Evolutionary conservation across 352 stramenopile species (phyloP).

Genomic region (Globisporangium irregulare): DNA sequence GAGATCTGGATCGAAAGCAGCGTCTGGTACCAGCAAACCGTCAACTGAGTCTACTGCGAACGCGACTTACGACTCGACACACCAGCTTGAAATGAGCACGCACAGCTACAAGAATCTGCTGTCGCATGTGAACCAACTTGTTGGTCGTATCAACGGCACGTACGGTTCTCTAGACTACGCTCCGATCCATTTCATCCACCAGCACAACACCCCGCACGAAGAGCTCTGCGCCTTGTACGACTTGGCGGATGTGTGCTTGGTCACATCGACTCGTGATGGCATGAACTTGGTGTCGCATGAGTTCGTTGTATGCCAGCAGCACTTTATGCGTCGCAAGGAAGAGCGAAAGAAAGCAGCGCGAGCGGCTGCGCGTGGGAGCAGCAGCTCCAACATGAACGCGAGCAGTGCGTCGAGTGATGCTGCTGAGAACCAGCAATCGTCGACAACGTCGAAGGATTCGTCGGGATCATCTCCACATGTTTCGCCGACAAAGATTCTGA

Average conservation of each 20-base stretch:
- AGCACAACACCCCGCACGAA: slow-evolving; percentile 69
- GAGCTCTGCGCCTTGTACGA: slow-evolving; percentile 89
- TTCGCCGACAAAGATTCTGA: slow-evolving; percentile 54
- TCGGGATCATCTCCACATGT: slow-evolving; percentile 25
- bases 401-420: neutral
- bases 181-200: slow-evolving; percentile 91
- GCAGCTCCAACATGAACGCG: neutral
- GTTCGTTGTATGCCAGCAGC: slow-evolving; percentile 86
- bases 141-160: slow-evolving; percentile 87
- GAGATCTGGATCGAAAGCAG: neutral
- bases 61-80: slow-evolving; percentile 32
- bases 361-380: slow-evolving; percentile 19
- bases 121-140: slow-evolving; percentile 85
- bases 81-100: slow-evolving; percentile 80
- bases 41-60: slow-evolving; percentile 5
- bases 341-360: slow-evolving; percentile 50
- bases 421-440: neutral
- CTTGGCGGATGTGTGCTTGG: slow-evolving; percentile 84
- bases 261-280: slow-evolving; percentile 86
- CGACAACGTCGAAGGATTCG: slow-evolving; percentile 18
- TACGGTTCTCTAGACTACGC: slow-evolving; percentile 87
- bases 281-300: slow-evolving; percentile 91
- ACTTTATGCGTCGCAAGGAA: slow-evolving; percentile 79
- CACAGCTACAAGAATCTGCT: slow-evolving; percentile 67
- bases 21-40: slow-evolving; percentile 1